A percentile compares a stretch with the other conserved stretches of the same genome.
Evolutionary conservation across 1,139 yeast genomes (phyloP).

Genomic region (Spathaspora sp.): DNA sequence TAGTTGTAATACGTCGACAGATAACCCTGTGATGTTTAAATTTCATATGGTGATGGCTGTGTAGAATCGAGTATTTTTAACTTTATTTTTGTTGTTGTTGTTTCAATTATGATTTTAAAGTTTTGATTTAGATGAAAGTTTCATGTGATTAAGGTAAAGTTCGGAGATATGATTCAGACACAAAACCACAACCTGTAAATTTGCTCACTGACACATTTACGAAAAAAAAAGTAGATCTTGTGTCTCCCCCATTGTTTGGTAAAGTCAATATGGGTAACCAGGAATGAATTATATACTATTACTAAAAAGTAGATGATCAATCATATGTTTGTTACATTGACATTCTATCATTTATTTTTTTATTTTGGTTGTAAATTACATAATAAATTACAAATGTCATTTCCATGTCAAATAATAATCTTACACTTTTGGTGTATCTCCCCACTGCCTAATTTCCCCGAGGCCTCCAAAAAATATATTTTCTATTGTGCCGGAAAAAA

Average conservation of each 20-base stretch:
- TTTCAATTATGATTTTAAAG: no score
- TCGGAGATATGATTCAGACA: not conserved
- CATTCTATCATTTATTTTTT: not conserved
- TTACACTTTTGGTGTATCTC: not conserved
- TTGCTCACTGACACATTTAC: not conserved
- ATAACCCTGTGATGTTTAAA: not conserved
- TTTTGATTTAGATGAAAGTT: not conserved
- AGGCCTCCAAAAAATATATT: not conserved
- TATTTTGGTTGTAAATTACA: conserved; percentile 1
- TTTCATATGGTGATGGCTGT: not conserved
- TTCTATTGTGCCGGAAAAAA: not conserved
- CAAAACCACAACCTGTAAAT: not conserved
- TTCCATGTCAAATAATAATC: not conserved
- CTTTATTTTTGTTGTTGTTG: no score
- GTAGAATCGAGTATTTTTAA: not conserved
- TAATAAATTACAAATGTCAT: not conserved
- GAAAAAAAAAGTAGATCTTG: not conserved
- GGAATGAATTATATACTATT: no score
- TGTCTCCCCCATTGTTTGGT: no score
- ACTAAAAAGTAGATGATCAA: no score
- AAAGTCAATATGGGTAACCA: no score
- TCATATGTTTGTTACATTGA: not conserved
- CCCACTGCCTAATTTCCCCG: not conserved
- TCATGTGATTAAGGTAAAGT: not conserved
- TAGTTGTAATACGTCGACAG: no score